Evolutionary conservation across 495 filamentous ascomycete species (phyloP), one percentile per base, ranked within the genome.

Genomic region (Penicillium angulare): DNA sequence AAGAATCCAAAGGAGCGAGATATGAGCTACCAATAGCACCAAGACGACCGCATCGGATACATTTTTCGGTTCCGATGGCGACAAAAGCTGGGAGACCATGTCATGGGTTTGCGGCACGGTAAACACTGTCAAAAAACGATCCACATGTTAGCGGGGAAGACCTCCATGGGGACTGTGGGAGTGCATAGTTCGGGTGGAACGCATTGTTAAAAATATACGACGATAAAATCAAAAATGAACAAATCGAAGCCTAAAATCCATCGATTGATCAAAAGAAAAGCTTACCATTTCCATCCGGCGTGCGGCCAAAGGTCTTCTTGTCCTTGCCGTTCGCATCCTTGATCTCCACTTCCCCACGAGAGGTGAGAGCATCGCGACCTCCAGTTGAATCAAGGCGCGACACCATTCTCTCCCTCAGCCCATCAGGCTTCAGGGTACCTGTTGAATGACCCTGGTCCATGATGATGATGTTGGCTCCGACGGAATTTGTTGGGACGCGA

Each of bases 51-150:
- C 61, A 63, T 98, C 93, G 52, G 90, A 90, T 33, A 95, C 56
- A 60, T 97, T 97, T 75, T 98, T 98, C 4, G 93, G 91, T 67
- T 96, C 84, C 41, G 84, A 87, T n/a, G 93, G 93, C 47, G 92
- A 95, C 52, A 98, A 80, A 16, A 98, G 80, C 67, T 96, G 93
- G 44, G 93, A 95, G 60, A 98, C 93, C 92, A 97, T 97, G 70
- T 98, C 93, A 77, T 96, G 90, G 35, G 93, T 98, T 55, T 90
- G 86, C 38, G 93, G 95, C 17, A 98, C 93, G 27, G 89, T 88
- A 69, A 98, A 98, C 45, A 93, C 93, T 98, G 56, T 39, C n/a
- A n/a, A 20, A 16, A 50, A 35, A 40, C 38, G 32, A 33, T 20
- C 27, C 43, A 46, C 26, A 35, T 44, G 43, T 63, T 63, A 65